These are phyloP conservation scores for Xylona heveae DNA, from an alignment of 495 filamentous ascomycete genomes.

Conservation along the genomic window DNA sequence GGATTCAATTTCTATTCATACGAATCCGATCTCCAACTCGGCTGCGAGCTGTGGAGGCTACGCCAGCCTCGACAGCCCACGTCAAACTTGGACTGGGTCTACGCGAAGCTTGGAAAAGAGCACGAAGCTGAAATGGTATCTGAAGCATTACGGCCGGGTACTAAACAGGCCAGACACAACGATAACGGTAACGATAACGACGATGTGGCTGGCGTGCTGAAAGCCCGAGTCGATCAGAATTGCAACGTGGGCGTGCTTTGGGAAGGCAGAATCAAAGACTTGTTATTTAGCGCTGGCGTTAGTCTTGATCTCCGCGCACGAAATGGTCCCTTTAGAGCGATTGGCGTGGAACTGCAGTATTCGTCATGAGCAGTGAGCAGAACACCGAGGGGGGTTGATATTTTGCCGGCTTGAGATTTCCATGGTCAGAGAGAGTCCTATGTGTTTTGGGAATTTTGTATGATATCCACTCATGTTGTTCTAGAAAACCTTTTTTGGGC, in stretches of 20 bases:
- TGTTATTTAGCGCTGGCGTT: constrained; percentile 79
- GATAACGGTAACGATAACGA: constrained; percentile 24
- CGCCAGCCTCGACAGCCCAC: constrained; percentile 14
- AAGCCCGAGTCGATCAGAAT: constrained; percentile 69
- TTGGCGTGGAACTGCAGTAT: constrained; percentile 80
- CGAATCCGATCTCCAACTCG: constrained; percentile 79
- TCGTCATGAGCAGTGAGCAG: constrained; percentile 43
- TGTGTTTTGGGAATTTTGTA: too few species aligned
- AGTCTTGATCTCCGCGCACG: constrained; percentile 18
- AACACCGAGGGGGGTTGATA: neutral
- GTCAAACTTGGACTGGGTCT: constrained; percentile 11
- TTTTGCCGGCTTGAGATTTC: too few species aligned
- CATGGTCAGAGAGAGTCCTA: too few species aligned
- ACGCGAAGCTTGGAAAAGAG: neutral
- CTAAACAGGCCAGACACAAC: constrained; percentile 7
- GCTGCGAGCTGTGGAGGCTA: constrained; percentile 69
- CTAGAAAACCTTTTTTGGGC: too few species aligned
- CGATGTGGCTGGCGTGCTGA: constrained; percentile 67
- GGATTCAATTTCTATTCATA: constrained; percentile 98
- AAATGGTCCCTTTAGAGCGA: constrained; percentile 23
- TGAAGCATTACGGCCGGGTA: constrained; percentile 17
- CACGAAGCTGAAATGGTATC: constrained; percentile 22
- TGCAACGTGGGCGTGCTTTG: constrained; percentile 69
- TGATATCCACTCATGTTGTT: too few species aligned
- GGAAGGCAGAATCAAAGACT: constrained; percentile 84